Base-by-base conservation (phyloP, 371 early-diverging fungal genomes). In the Entomophthora muscae region DNA sequence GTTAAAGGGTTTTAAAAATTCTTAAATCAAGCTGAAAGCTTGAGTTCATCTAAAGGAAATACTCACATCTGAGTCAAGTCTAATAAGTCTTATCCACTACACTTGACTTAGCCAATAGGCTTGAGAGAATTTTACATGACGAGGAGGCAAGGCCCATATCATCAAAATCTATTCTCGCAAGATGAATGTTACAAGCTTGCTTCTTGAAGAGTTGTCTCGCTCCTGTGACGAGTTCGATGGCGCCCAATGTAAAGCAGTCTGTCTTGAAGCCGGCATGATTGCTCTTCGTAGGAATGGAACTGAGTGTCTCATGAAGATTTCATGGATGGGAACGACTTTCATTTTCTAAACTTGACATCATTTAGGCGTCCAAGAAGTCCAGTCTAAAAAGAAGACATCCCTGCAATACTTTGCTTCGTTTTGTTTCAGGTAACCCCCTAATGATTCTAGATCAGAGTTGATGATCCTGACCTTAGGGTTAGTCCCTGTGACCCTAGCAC, bases 191-290 rank as follows among this genome's bases (percentile, higher is more conserved):
- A 80, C 83, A 23, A 73, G 81, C n/a, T 86, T 99, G 66, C 97
- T 99, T 80, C 98, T 92, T 83, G 98, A 97, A 32, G 99, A 99
- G 77, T 78, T 99, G 61, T 90, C 99, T 1, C 76, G 99, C 63
- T 87, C 88, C 60, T 98, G 99, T 70, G 99, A 99, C 70, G 99
- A 99, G 70, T 99, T 99, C 72, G 99, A 98, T 70, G 99, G 99
- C 42, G 99, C 99, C 42, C 99, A 99, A 75, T 96, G 95, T 81
- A 99, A 99, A 75, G 99, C 99, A 51, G 89, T 99, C 33, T 99
- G 99, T 77, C 97, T 98, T 56, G 98, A 98, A 75, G 98, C 98
- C 17, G 98, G 99, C 67, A 99, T 99, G 99, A 81, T 95, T 73
- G 99, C 99, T 17, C 74, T 99, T 56, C 78, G 99, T 52, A 81